Percentiles rank a stretch among this genome's conserved stretches.
Conservation (phyloP, 805 yeast genomes). For the Jamesozyma hellenica region DNA sequence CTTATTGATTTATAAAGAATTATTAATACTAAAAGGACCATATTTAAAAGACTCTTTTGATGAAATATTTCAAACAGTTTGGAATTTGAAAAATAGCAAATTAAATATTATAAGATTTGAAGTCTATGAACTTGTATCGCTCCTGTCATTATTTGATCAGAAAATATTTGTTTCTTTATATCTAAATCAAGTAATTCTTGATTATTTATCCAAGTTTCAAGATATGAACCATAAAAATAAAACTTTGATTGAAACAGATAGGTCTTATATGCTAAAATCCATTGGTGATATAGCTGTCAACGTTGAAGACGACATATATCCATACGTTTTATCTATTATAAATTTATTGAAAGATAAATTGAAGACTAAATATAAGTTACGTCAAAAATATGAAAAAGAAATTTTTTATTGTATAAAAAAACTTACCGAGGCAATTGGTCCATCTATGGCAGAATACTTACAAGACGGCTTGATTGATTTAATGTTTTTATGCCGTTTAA, state of each 20-base stretch:
- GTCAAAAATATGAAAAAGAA: constrained; percentile 71
- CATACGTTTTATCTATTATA: constrained; percentile 72
- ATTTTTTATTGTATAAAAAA: constrained; percentile 79
- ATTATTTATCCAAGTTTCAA: constrained; percentile 65
- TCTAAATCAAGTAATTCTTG: constrained; percentile 67
- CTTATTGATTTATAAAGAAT: constrained; percentile 63
- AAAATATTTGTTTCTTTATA: constrained; percentile 66
- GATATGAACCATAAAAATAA: constrained; percentile 35
- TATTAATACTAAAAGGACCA: constrained; percentile 60
- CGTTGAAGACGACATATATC: constrained; percentile 72
- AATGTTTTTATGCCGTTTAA: constrained; percentile 69
- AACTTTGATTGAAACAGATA: constrained; percentile 33
- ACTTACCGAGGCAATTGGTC: constrained; percentile 76
- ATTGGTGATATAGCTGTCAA: constrained; percentile 67
- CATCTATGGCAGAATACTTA: constrained; percentile 74
- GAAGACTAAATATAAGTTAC: constrained; percentile 34
- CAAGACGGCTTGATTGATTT: constrained; percentile 68
- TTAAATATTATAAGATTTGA: constrained; percentile 64
- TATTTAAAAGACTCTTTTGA: constrained; percentile 60
- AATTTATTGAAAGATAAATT: constrained; percentile 73
- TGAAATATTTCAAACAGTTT: constrained; percentile 63
- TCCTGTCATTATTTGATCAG: constrained; percentile 65
- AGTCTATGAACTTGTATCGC: constrained; percentile 66
- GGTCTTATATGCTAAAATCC: constrained; percentile 59
- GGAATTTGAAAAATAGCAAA: constrained; percentile 63